These are phyloP conservation scores for Neurospora discreta DNA, from an alignment of 495 filamentous ascomycete genomes.

Conservation along the genomic window DNA sequence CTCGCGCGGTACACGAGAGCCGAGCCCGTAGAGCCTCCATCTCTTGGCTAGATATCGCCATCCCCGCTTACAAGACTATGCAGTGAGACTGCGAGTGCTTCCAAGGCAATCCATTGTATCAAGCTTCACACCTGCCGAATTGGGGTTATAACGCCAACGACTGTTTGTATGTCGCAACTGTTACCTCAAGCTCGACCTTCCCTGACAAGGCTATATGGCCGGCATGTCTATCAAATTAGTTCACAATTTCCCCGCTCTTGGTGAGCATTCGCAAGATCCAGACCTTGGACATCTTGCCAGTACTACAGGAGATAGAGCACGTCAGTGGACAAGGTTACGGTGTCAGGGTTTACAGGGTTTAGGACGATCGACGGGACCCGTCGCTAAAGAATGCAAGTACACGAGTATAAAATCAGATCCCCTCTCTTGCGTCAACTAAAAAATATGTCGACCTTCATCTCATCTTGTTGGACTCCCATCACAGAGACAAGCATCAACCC, in stretches of 20 bases:
- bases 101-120: not conserved
- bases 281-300: not conserved
- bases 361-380: not conserved
- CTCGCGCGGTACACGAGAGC: not conserved
- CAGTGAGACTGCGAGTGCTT: not conserved
- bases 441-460: not conserved
- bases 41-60: not conserved
- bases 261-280: not conserved
- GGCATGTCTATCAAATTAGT: not conserved
- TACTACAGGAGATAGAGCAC: not conserved
- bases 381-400: not conserved
- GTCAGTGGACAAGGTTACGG: not conserved
- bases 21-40: not conserved
- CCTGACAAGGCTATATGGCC: not conserved
- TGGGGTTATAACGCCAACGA: not conserved
- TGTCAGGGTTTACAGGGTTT: not conserved
- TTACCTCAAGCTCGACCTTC: not conserved
- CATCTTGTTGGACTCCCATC: not conserved
- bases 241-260: not conserved
- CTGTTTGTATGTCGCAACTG: not conserved
- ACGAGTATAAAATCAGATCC: not conserved
- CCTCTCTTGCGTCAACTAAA: not conserved
- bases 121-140: not conserved
- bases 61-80: not conserved
- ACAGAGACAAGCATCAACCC: not conserved